phyloP scores from a whole-genome alignment of 106 monocot genomes.

The Alisma plantagoaquatica region DNA sequence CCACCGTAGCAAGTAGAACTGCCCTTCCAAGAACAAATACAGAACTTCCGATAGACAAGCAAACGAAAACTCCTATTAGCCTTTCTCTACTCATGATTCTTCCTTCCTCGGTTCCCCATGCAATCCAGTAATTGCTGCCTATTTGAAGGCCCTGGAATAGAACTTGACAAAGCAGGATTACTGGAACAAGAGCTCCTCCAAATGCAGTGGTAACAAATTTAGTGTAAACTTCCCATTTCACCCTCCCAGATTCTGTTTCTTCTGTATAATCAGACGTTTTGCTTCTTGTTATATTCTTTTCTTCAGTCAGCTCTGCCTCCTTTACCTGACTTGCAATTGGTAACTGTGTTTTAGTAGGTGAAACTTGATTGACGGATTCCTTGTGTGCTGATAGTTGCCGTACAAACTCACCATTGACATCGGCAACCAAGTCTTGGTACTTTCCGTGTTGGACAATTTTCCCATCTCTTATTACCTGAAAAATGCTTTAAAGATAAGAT shows the following conservation, averaged over 20 bases:
- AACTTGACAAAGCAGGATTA: slow-evolving; percentile 52
- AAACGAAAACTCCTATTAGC: slow-evolving; percentile 42
- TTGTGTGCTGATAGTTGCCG: slow-evolving; percentile 63
- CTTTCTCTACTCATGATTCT: slow-evolving; percentile 29
- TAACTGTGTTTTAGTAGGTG: slow-evolving; percentile 15
- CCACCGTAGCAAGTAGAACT: slow-evolving; percentile 52
- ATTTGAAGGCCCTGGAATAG: slow-evolving; percentile 79
- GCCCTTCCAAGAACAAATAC: slow-evolving; percentile 69
- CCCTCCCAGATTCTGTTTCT: slow-evolving; percentile 60
- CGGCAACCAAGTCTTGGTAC: slow-evolving; percentile 52
- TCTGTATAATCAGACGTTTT: slow-evolving; percentile 25
- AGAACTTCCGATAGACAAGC: slow-evolving; percentile 59
- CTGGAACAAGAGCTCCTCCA: slow-evolving; percentile 60
- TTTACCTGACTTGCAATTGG: slow-evolving; percentile 4
- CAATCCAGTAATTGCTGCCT: slow-evolving; percentile 87
- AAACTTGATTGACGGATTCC: slow-evolving; percentile 43
- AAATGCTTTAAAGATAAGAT: background rate
- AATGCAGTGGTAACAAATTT: slow-evolving; percentile 61
- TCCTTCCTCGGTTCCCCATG: slow-evolving; percentile 56
- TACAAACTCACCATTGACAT: slow-evolving; percentile 46
- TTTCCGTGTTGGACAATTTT: slow-evolving; percentile 68
- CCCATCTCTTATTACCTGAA: slow-evolving; percentile 75
- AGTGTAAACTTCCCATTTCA: slow-evolving; percentile 62
- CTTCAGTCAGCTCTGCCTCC: slow-evolving; percentile 25
- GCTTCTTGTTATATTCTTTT: background rate